Evolutionary conservation across 345 rosid genomes (phyloP).

Genomic region (Hibiscus tridactylites): DNA sequence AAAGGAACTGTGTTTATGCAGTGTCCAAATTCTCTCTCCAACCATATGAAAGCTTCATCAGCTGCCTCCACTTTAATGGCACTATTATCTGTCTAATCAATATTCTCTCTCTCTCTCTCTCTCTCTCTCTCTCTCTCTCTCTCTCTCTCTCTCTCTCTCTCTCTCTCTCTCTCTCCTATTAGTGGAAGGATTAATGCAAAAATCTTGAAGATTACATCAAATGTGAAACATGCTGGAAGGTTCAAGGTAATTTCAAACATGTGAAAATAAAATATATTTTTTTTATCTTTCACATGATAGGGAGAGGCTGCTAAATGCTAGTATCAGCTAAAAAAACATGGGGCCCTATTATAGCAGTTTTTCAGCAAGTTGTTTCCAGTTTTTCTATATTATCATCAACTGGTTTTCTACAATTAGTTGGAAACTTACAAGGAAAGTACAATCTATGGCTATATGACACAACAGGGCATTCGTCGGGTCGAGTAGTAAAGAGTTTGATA

Average conservation of each 20-base stretch:
- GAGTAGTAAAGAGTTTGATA: too few relatives aligned
- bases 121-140: too few relatives aligned
- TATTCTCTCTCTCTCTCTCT: not conserved
- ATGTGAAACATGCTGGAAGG: slow-evolving; percentile 7
- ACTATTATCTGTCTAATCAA: slow-evolving; percentile 14
- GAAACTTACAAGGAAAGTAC: not conserved
- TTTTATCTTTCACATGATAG: not conserved
- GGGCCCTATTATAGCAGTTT: not conserved
- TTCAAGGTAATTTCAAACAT: slow-evolving; percentile 13
- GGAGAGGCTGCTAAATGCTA: slow-evolving; percentile 9
- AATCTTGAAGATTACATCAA: slow-evolving; percentile 11
- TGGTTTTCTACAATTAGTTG: slow-evolving; percentile 2
- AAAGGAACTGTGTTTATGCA: slow-evolving; percentile 2
- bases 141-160: too few relatives aligned
- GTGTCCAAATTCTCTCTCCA: not conserved
- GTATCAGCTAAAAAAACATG: slow-evolving; percentile 6
- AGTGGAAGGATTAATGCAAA: slow-evolving; percentile 18
- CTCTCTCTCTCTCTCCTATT: not conserved
- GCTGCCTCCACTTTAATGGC: slow-evolving; percentile 6
- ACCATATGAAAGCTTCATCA: not conserved
- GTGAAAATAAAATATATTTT: not conserved
- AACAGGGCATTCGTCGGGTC: too few relatives aligned
- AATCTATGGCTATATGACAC: not conserved
- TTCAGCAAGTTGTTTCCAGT: not conserved
- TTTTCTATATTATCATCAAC: not conserved